Base-by-base conservation (phyloP, 202 grass and related monocot genomes). In the Thinopyrum obtusiflorum region DNA sequence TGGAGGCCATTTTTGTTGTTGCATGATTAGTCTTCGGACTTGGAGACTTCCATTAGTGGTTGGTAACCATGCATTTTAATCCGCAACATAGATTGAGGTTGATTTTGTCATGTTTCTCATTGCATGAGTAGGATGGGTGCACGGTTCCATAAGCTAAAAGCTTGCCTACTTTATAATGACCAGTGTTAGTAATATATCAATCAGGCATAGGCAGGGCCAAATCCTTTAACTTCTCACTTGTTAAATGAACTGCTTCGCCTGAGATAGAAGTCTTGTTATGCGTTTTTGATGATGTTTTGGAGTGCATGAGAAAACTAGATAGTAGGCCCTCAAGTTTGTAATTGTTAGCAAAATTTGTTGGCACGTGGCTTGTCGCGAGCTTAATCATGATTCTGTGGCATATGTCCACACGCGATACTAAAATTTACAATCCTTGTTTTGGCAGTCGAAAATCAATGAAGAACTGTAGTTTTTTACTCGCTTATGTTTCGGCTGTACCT, bases 241-340 rank as follows among this genome's bases (percentile, higher is more conserved):
- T 11, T 26, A 78, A 61, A 85, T 55, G 27, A 79, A 77, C 63
- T 75, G 25, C 33, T 63, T 83, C 11, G 24, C 39, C 51, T 84
- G 73, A 46, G 55, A 55, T 36, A 75, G 12, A 76, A 61, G 47
- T 32, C 25, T 79, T 79, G 65, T 11, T 61, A 31, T 68, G 32
- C 7, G 1, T 70, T 49, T 20, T 25, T 79, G 35, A 24, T 86
- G 9, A 31, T 78, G 64, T 78, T 78, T 63, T 83, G 26, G 23
- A 24, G 73, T 9, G 8, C 51, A 55, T 53, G 57, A 37, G 53
- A 88, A 88, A 88, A 79, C 35, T 83, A 44, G 73, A 18, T 25
- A 31, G 37, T n/a, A n/a, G 7, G 21, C 3, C 57, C 42, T 24
- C 20, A 37, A 21, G 57, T 73, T 78, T 32, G 4, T 79, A 23